Percentiles rank a stretch among this genome's conserved stretches.
These are phyloP conservation scores for Elaeis oleifera DNA, from an alignment of 202 grass and related monocot species.

Conservation along the genomic window DNA sequence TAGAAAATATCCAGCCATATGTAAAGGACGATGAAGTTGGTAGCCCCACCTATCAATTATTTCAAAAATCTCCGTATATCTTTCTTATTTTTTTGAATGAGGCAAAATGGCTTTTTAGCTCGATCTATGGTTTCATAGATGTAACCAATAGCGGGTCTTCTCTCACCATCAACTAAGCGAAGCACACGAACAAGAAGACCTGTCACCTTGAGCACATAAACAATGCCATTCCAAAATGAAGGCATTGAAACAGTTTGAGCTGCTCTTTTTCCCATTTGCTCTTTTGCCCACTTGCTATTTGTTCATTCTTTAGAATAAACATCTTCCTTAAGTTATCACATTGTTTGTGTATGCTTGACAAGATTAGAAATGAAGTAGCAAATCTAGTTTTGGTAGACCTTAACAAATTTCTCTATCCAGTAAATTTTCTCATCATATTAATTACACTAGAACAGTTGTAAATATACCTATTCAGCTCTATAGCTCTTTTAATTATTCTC, in stretches of 20 bases:
- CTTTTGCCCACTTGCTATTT: slow-evolving; percentile 1
- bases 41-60: neutral
- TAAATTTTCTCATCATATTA: slow-evolving; percentile 8
- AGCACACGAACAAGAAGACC: slow-evolving; percentile 11
- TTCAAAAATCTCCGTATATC: neutral
- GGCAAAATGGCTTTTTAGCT: neutral
- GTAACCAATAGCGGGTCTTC: neutral
- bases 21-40: neutral
- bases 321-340: slow-evolving; percentile 2
- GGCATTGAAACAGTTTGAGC: neutral
- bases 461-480: slow-evolving; percentile 3
- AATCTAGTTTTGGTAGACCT: neutral
- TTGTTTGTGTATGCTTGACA: too few species aligned
- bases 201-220: slow-evolving; percentile 6
- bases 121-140: neutral
- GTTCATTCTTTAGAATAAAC: slow-evolving; percentile 18
- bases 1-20: neutral
- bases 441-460: neutral
- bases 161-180: neutral
- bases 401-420: neutral
- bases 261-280: neutral
- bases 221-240: neutral
- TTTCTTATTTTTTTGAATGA: slow-evolving; percentile 3
- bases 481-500: slow-evolving; percentile 5
- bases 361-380: neutral